These are phyloP conservation scores for Deakozyma indianensis DNA, from an alignment of 805 yeast genomes.

Conservation along the genomic window DNA sequence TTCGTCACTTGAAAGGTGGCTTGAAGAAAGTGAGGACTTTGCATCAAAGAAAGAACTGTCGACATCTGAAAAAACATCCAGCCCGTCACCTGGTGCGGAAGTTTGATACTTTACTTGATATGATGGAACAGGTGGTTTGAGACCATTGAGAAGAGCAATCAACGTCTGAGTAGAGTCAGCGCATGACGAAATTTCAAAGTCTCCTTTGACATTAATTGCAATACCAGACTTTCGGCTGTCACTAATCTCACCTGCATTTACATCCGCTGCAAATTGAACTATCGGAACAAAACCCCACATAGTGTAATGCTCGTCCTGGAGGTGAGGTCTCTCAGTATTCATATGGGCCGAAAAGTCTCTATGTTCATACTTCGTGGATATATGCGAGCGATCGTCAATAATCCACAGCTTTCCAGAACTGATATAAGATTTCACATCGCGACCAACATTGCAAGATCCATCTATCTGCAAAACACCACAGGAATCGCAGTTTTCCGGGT, in stretches of 20 bases:
- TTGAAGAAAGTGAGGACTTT: constrained; percentile 9
- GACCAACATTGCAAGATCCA: neutral
- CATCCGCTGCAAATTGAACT: neutral
- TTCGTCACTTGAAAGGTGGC: constrained; percentile 30
- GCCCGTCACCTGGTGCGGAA: constrained; percentile 19
- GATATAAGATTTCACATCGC: neutral
- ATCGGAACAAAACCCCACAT: neutral
- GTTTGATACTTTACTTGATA: constrained; percentile 45
- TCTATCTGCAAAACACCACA: neutral
- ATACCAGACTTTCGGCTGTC: constrained; percentile 1
- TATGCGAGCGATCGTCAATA: neutral
- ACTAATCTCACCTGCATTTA: neutral
- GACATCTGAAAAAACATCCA: constrained; percentile 30
- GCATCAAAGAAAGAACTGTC: constrained; percentile 12
- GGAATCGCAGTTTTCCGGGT: neutral
- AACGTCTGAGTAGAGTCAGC: constrained; percentile 76
- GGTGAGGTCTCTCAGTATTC: neutral
- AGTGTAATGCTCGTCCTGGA: neutral
- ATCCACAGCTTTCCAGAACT: neutral
- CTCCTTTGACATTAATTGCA: constrained; percentile 7
- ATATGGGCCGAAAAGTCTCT: neutral
- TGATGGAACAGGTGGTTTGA: constrained; percentile 51
- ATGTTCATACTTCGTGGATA: neutral
- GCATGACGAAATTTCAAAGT: constrained; percentile 27
- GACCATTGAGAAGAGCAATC: constrained; percentile 50